phyloP scores from a whole-genome alignment of 2,329 filamentous ascomycete genomes.

The Xylaria sp. region DNA sequence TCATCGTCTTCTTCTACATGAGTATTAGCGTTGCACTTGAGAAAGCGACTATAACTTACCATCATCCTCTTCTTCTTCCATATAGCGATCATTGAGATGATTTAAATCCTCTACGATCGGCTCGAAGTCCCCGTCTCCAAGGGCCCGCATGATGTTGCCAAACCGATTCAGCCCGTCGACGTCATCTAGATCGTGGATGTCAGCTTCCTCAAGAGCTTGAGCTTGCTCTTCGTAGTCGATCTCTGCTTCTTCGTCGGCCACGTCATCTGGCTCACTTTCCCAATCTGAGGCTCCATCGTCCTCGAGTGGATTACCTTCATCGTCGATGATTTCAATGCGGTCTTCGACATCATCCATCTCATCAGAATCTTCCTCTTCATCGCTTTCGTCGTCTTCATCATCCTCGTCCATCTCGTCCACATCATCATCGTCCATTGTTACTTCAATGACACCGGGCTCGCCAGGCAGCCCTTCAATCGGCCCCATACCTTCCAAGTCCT shows the following conservation, averaged over 20 bases:
- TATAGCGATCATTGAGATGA: constrained; percentile 57
- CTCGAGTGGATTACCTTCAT: constrained; percentile 63
- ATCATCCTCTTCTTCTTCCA: constrained; percentile 65
- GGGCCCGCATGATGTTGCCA: constrained; percentile 61
- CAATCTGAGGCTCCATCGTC: constrained; percentile 66
- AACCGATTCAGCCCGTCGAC: constrained; percentile 47
- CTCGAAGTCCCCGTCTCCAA: constrained; percentile 58
- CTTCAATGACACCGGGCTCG: constrained; percentile 67
- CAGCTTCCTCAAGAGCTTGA: constrained; percentile 61
- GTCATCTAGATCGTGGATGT: constrained; percentile 54
- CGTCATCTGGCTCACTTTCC: constrained; percentile 65
- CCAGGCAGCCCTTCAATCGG: constrained; percentile 77
- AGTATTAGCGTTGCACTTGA: constrained; percentile 33
- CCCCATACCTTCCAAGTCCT: constrained; percentile 76
- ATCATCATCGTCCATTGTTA: constrained; percentile 78
- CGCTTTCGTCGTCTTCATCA: constrained; percentile 64
- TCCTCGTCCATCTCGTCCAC: constrained; percentile 70
- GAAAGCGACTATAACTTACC: constrained; percentile 43
- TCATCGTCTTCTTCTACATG: constrained; percentile 61
- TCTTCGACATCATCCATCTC: constrained; percentile 60
- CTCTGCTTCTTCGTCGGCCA: constrained; percentile 61
- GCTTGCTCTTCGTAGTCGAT: constrained; percentile 59
- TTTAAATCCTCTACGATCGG: constrained; percentile 55
- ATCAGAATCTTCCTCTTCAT: constrained; percentile 66
- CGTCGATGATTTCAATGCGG: constrained; percentile 66